Base-by-base conservation (phyloP, 2,329 filamentous ascomycete genomes). In the Fusarium brevicatenulatum region DNA sequence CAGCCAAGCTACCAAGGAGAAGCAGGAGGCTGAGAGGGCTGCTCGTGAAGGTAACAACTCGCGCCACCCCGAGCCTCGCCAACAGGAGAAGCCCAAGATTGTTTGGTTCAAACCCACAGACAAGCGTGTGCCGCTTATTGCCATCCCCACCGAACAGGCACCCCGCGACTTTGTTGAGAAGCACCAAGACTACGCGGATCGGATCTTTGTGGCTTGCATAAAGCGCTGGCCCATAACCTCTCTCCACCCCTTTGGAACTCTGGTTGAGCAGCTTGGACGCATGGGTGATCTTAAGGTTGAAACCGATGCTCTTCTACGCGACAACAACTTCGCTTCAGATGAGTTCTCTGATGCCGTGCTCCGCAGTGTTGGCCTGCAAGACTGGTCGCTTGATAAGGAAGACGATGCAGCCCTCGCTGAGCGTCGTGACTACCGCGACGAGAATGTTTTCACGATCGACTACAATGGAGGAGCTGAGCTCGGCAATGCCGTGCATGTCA, bases 81-180 rank as follows among this genome's bases (percentile, higher is more conserved):
- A 83, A 60, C 95, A 97, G 81, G 96, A 99, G 73, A 98, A 98
- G 85, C 96, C 96, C 72, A 99, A 99, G 91, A 99, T 99, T 84
- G 96, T 99, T 46, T 99, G 96, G 96, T 99, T 99, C 87, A 99
- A 99, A 87, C 96, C 96, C 66, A 99, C 96, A 2, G 96, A 99
- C 85, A 98, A 99, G 89, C 94, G 96, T 80, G 96, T 99, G 53
- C 96, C 96, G 55, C 87, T 99, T 74, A 99, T 99, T 82, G 96
- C 96, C 60, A 99, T 99, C 73, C 96, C 96, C 4, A 99, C 96
- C 7, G 96, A 99, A 82, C 96, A 99, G 84, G 96, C 96, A 13
- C 96, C 96, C 25, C 92, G 95, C 40, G 96, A 98, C 84, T 99
- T 99, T 78, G 96, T 99, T 34, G 96, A 99, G 86, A 97, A 96